Percentiles rank a stretch among this genome's conserved stretches.
These are phyloP conservation scores for Xylaria polymorpha DNA, from an alignment of 2,329 filamentous ascomycete genomes.

Conservation along the genomic window DNA sequence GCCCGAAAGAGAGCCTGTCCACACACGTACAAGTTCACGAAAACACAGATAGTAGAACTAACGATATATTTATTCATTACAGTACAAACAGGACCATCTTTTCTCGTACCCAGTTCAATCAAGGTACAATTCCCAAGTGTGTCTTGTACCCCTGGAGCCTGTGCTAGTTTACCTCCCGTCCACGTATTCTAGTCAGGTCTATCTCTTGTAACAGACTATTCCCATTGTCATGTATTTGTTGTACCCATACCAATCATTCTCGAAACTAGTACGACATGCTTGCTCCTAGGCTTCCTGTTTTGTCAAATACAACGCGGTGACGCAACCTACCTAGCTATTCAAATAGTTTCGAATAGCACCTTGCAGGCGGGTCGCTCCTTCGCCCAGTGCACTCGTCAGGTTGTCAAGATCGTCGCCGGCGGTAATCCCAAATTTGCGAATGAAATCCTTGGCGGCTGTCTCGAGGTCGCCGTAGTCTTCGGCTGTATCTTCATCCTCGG, in stretches of 20 bases:
- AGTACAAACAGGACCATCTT: slow-evolving; percentile 21
- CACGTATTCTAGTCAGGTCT: slow-evolving; percentile 15
- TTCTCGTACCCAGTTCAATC: slow-evolving; percentile 16
- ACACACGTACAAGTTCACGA: not conserved
- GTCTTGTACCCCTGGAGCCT: slow-evolving; percentile 5
- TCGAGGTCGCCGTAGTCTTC: slow-evolving; percentile 94
- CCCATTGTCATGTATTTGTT: slow-evolving; percentile 22
- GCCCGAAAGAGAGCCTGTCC: not conserved
- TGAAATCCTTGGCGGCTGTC: slow-evolving; percentile 93
- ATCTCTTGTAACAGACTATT: slow-evolving; percentile 8
- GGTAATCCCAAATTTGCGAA: slow-evolving; percentile 93
- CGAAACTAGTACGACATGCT: not conserved
- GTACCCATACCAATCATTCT: slow-evolving; percentile 12
- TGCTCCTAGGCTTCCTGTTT: not conserved
- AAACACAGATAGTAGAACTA: not conserved
- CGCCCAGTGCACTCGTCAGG: slow-evolving; percentile 82
- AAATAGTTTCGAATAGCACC: slow-evolving; percentile 75
- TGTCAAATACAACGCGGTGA: not conserved
- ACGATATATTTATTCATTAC: slow-evolving; percentile 36
- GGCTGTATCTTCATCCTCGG: slow-evolving; percentile 77
- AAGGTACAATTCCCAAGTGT: slow-evolving; percentile 16
- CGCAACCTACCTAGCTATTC: slow-evolving; percentile 60
- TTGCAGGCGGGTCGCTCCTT: slow-evolving; percentile 86
- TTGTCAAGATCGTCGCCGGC: slow-evolving; percentile 97
- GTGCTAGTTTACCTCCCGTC: slow-evolving; percentile 14